Base-by-base conservation (phyloP, 495 filamentous ascomycete species). In the Penicillium cinerascens region DNA sequence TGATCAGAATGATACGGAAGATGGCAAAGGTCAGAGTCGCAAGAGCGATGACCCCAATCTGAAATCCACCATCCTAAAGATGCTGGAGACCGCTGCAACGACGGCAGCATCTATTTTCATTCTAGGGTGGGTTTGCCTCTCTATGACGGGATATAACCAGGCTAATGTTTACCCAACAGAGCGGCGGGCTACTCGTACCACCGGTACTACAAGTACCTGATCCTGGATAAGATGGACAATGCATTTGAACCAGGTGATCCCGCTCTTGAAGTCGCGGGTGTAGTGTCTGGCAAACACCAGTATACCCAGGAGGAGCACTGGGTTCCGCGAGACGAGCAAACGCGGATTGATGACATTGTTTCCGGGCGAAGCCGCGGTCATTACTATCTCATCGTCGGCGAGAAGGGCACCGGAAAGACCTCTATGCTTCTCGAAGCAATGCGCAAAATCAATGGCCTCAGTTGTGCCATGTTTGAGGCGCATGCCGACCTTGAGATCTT, bases 401-500 rank as follows among this genome's bases (percentile, higher is more conserved):
- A 98, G 62, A 96, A 97, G 71, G 93, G 93, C 15, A 95, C 90
- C 1, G 93, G 93, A 2, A 98, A 98, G 72, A 91, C 87, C 15
- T 91, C 87, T 38, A 97, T 98, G 93, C 72, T 98, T 8, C 78
- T 98, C 35, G 87, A 95, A 59, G 90, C 90, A 11, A 98, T 98
- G 89, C 82, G 84, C 36, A 91, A 92, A 67, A 83, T 92, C 38
- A 80, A 91, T 53, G 93, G 92, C 11, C 86, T 91, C 48, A 87
- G 88, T 15, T 83, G 87, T 47, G 85, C 90, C 49, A 92, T 97
- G 87, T 87, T 97, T 61, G 93, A 98, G 66, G 92, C 95, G 2
- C 93, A 97, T 68, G 88, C 88, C 29, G 91, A 97, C 70, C 79
- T 91, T 2, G 93, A 98, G 63, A 95, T 97, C 48, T 96, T 98